Conservation (phyloP, 768 basidiomycete species). For the Leccinum obscurum region DNA sequence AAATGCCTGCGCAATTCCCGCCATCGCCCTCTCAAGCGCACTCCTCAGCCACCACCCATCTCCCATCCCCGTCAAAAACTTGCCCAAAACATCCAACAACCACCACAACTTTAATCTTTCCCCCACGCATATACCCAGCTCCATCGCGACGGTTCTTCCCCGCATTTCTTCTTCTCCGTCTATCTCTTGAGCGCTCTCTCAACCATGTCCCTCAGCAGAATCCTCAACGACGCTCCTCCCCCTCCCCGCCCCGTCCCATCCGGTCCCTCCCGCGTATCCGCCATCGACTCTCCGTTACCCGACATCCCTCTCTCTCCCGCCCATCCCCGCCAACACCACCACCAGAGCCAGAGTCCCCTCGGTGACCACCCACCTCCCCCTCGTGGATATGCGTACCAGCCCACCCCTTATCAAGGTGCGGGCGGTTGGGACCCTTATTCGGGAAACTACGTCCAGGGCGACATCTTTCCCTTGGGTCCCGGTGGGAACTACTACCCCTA, state of each 20-base stretch:
- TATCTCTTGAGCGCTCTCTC: constrained; percentile 6
- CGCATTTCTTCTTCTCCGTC: not conserved
- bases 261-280: constrained; percentile 19
- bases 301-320: constrained; percentile 20
- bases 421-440: constrained; percentile 41
- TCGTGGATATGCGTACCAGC: constrained; percentile 38
- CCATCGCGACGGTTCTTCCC: not conserved
- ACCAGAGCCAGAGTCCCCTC: constrained; percentile 30
- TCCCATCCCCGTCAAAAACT: not conserved
- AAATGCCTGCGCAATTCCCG: constrained; percentile 36
- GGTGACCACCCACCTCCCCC: constrained; percentile 34
- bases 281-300: constrained; percentile 16
- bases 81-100: not conserved
- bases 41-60: constrained; percentile 18
- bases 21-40: constrained; percentile 27
- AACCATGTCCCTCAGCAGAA: constrained; percentile 74
- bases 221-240: constrained; percentile 74
- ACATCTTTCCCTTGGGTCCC: constrained; percentile 38
- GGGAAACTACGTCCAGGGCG: constrained; percentile 39
- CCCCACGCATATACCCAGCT: not conserved
- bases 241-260: constrained; percentile 35
- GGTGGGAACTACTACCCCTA: constrained; percentile 39
- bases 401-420: constrained; percentile 38
- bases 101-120: not conserved
- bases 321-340: constrained; percentile 26